These are phyloP conservation scores for Scheffersomyces quercinus DNA, from an alignment of 1,139 yeast genomes.

Conservation along the genomic window DNA sequence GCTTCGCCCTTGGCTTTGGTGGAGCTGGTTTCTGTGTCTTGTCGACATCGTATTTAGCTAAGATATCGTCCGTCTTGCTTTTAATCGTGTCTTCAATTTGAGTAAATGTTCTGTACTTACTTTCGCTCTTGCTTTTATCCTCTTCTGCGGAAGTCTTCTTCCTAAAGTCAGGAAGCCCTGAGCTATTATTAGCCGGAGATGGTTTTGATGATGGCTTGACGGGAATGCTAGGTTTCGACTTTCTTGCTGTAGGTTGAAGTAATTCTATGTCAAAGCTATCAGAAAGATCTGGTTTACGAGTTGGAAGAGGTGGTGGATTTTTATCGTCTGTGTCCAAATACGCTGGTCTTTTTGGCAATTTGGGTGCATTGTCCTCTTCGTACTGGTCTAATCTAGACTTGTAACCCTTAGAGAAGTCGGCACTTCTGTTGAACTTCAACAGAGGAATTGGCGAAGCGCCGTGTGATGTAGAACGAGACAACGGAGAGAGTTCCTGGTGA, in stretches of 20 bases:
- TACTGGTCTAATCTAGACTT: conserved; percentile 4
- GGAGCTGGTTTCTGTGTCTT: background rate
- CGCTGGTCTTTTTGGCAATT: conserved; percentile 17
- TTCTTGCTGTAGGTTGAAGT: conserved; percentile 20
- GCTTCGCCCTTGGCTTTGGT: conserved; percentile 6
- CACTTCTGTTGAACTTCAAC: conserved; percentile 21
- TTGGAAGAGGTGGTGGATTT: conserved; percentile 13
- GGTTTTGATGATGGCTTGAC: too few relatives aligned
- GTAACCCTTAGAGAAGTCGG: background rate
- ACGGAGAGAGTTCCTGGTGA: background rate
- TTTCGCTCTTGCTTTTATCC: too few relatives aligned
- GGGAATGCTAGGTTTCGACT: too few relatives aligned
- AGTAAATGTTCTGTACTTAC: conserved; percentile 19
- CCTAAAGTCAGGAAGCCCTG: too few relatives aligned
- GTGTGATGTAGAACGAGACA: background rate
- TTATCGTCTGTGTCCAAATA: conserved; percentile 5
- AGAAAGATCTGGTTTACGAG: background rate
- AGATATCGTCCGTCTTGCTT: conserved; percentile 2
- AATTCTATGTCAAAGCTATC: conserved; percentile 17
- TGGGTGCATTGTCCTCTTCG: conserved; percentile 11
- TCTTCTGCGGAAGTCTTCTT: too few relatives aligned
- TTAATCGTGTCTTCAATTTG: conserved; percentile 23
- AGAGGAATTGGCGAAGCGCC: conserved; percentile 11
- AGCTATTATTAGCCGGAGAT: too few relatives aligned
- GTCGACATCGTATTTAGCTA: too few relatives aligned